Evolutionary conservation across 148 eudicot species (phyloP).

Genomic region (Oxyria digyna): DNA sequence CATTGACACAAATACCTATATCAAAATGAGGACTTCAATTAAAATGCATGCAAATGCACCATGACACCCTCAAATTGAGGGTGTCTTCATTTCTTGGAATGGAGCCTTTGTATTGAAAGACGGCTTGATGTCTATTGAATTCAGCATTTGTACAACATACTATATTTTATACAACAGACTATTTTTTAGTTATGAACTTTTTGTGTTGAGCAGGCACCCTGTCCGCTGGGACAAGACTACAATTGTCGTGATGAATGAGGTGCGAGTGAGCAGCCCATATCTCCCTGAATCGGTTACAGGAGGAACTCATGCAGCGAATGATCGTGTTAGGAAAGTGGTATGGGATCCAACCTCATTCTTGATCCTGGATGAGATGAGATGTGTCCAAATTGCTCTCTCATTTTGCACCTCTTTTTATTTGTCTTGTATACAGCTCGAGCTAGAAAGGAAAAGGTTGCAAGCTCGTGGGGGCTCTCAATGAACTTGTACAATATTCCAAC

Average conservation of each 20-base stretch:
- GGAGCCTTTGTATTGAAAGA: no score
- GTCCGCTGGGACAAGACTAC: conserved; percentile 90
- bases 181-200: no score
- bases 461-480: conserved; percentile 35
- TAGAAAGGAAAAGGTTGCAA: conserved; percentile 71
- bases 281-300: conserved; percentile 80
- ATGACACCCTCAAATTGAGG: no score
- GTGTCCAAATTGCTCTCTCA: neutral
- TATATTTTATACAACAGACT: no score
- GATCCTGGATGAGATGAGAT: neutral
- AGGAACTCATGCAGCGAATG: conserved; percentile 89
- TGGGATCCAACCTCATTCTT: conserved; percentile 9
- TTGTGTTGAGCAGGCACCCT: conserved; percentile 52
- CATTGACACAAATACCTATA: no score
- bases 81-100: no score
- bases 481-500: conserved; percentile 1
- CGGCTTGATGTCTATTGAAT: neutral
- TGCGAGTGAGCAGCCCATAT: conserved; percentile 85
- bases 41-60: no score
- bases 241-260: conserved; percentile 90
- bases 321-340: conserved; percentile 98
- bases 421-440: conserved; percentile 39
- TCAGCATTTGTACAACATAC: no score
- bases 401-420: neutral
- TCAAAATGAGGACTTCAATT: no score